Conservation (phyloP, 2,329 filamentous ascomycete genomes). For the Capronia epimyces region DNA sequence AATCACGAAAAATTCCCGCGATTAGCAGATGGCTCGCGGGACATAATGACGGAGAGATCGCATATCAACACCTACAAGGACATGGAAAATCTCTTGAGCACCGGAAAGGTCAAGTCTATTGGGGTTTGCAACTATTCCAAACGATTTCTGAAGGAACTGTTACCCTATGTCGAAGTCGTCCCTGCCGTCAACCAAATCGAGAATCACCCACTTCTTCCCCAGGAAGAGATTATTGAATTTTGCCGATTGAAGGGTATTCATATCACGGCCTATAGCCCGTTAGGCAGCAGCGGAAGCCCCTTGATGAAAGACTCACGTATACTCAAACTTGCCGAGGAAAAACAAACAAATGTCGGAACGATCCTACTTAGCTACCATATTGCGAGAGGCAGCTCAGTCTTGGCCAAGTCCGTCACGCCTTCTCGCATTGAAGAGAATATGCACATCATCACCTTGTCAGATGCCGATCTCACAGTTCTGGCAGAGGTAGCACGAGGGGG, state of each 20-base stretch:
- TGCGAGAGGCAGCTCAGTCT: background rate
- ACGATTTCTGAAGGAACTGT: conserved; percentile 37
- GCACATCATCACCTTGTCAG: background rate
- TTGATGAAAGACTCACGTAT: background rate
- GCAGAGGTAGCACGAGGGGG: background rate
- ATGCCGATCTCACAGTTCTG: background rate
- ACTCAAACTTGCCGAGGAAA: conserved; percentile 33
- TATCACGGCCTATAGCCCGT: conserved; percentile 7
- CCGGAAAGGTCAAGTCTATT: conserved; percentile 59
- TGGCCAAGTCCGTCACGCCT: background rate
- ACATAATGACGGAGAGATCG: background rate
- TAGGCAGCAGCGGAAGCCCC: conserved; percentile 1
- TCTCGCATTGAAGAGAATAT: background rate
- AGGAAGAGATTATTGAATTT: conserved; percentile 27
- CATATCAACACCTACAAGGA: conserved; percentile 43
- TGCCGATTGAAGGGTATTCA: conserved; percentile 7
- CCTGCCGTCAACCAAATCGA: conserved; percentile 31
- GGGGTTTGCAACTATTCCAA: conserved; percentile 64
- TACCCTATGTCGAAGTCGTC: conserved; percentile 32
- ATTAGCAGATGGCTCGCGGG: background rate
- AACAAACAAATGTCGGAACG: background rate
- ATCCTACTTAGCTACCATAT: background rate
- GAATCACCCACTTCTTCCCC: conserved; percentile 32
- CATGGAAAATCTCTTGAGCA: conserved; percentile 52
- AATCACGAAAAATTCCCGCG: background rate